Conservation (phyloP, 148 eudicot species). For the Spergularia bocconei region DNA sequence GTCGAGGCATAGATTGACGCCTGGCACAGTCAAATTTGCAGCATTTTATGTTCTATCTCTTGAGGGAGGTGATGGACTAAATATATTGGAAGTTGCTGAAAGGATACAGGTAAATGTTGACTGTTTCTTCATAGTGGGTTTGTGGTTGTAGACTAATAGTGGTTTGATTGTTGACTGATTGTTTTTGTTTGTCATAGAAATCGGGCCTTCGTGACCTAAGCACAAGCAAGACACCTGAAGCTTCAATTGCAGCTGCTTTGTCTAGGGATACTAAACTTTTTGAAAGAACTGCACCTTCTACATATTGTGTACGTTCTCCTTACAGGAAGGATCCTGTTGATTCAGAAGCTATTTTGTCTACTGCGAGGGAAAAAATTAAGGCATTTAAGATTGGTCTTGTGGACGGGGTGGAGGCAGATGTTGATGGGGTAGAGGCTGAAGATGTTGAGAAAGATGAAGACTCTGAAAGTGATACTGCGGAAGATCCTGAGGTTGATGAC, state of each 20-base stretch:
- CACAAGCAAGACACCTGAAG: constrained; percentile 97
- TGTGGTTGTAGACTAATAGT: background rate
- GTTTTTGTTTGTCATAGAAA: constrained; percentile 40
- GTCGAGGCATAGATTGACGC: constrained; percentile 95
- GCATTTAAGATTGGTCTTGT: constrained; percentile 53
- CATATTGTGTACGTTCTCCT: constrained; percentile 78
- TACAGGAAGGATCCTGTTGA: constrained; percentile 79
- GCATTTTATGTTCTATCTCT: constrained; percentile 89
- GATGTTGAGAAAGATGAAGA: constrained; percentile 79
- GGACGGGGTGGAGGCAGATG: constrained; percentile 68
- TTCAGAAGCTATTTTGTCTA: constrained; percentile 55
- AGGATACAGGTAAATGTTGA: constrained; percentile 69
- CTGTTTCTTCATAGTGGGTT: background rate
- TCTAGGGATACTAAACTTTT: constrained; percentile 92
- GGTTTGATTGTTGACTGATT: constrained; percentile 3
- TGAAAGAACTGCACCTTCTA: constrained; percentile 95
- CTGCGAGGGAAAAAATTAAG: constrained; percentile 74
- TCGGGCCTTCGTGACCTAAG: constrained; percentile 92
- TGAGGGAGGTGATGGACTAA: constrained; percentile 79
- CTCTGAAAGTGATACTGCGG: constrained; percentile 82
- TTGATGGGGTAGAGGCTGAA: constrained; percentile 53
- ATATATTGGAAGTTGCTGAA: constrained; percentile 82
- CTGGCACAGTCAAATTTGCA: constrained; percentile 96
- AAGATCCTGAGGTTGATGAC: constrained; percentile 81
- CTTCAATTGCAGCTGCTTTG: constrained; percentile 92